phyloP scores from a whole-genome alignment of 106 monocot species.

The Dendrobium chrysotoxum region DNA sequence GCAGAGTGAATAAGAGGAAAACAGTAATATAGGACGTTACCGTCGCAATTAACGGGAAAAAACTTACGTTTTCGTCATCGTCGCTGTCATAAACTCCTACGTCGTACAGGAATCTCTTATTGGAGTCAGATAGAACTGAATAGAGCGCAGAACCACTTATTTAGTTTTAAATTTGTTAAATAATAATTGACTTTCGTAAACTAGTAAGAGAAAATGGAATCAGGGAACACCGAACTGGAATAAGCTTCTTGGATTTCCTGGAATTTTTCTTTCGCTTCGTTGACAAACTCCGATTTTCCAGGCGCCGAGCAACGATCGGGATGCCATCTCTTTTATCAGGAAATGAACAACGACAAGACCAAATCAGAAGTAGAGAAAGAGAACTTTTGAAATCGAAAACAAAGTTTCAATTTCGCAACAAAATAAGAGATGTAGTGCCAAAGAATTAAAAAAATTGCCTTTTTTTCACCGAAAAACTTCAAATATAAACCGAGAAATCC shows the following conservation, averaged over 20 bases:
- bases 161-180: not conserved
- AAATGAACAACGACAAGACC: not conserved
- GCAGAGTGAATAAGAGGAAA: not conserved
- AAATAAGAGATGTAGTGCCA: not conserved
- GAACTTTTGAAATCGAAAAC: not conserved
- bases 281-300: slow-evolving; percentile 26
- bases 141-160: not conserved
- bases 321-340: slow-evolving; percentile 69
- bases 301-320: slow-evolving; percentile 67
- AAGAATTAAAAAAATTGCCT: not conserved
- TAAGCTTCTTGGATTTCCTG: slow-evolving; percentile 84
- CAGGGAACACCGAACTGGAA: slow-evolving; percentile 35
- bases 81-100: slow-evolving; percentile 53
- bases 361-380: not conserved
- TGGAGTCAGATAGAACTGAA: slow-evolving; percentile 82
- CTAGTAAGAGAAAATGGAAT: not conserved
- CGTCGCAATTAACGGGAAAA: not conserved
- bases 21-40: not conserved
- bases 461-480: not conserved
- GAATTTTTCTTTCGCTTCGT: slow-evolving; percentile 77
- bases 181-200: slow-evolving; percentile 4
- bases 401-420: not conserved
- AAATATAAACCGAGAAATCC: not conserved
- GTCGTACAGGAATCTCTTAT: slow-evolving; percentile 90
- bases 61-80: slow-evolving; percentile 45